Base-by-base conservation (phyloP, 192 early-diverging fungal genomes). In the Phlyctochytrium bullatum region DNA sequence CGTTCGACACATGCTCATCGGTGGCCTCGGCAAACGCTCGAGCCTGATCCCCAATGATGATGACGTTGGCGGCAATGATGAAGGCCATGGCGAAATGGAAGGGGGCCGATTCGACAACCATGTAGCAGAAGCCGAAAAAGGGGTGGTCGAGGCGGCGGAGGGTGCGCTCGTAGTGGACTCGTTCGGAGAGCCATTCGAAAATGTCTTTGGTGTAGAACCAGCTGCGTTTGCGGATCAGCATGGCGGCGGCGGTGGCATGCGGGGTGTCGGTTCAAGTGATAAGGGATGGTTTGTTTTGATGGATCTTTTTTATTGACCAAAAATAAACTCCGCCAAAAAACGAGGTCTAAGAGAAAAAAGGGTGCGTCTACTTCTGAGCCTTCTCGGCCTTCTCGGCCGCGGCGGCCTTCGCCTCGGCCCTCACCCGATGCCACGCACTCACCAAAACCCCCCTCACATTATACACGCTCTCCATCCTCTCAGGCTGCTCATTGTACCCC, bases 401-500 rank as follows among this genome's bases (percentile, higher is more conserved):
- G 10, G 6, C 20, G 40, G 40, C n/a, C n/a, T n/a, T n/a, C n/a
- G n/a, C n/a, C n/a, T n/a, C n/a, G 23, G 61, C 76, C 25, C 62
- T 76, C 47, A 78, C 76, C 0, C 75, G 67, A 32, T 80, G 78
- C 82, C 82, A 83, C 2, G 76, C 78, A 36, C 40, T 72, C 3
- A 67, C 71, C 34, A 83, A 64, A 12, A 83, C 76, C 14, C 82
- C 82, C 23, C 82, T 34, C 29, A 73, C 70, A 66, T 83, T 83
- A 57, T 76, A 83, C n/a, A 74, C 66, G 29, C 75, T 71, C n/a
- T 63, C 66, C 23, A 74, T 47, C 25, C 61, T 68, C 67, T 89
- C 86, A 16, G 91, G 94, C 76, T 96, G 94, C 60, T 88, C 88
- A 69, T 96, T 96, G 66, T 93, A 93, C 28, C 83, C 76, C 10